Base-by-base conservation (phyloP, 1,284 basidiomycete genomes). In the Neonothopanus nambi region DNA sequence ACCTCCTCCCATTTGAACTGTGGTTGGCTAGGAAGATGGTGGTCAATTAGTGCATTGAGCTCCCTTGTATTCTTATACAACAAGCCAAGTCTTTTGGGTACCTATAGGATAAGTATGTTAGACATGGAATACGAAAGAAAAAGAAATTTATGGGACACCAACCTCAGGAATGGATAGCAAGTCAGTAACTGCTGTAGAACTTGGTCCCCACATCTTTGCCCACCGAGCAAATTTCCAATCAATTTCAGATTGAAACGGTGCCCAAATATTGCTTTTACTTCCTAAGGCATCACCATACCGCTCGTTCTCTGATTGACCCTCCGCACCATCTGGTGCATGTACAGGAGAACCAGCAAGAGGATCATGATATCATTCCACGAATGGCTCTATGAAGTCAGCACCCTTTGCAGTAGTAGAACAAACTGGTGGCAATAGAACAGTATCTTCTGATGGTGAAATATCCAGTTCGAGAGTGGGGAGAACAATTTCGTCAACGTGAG, bases 141-240 rank as follows among this genome's bases (percentile, higher is more conserved):
- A 11, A 28, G 2, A 11, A 21, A 13, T 4, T 20, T 3, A 12
- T n/a, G n/a, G n/a, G n/a, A n/a, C n/a, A 52, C 58, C 13, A 44
- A 57, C 58, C 21, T 55, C 59, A 0, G 43, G 39, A 33, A 60
- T 58, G 3, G 37, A 8, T 5, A 60, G 26, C 5, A 60, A 24
- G 21, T 60, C 59, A 3, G 47, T 57, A 12, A 60, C 33, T 2
- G 59, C 59, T 0, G 57, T 60, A 0, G 57, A 57, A 26, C 59
- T 60, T 0, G 57, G 52, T 15, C 59, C 59, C 1, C 59, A 44
- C 7, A 52, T 12, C 17, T 61, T 61, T 1, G 55, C 59, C 59
- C 59, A 61, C 6, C 46, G 38, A 3, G 55, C 59, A 12, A 61
- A 23, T 24, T 56, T 45, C 59, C 59, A 61, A 20, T 61, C 57